Evolutionary conservation across 2,329 filamentous ascomycete genomes (phyloP), one percentile per base, ranked within the genome.

Genomic region (Beauveria rudraprayagi): DNA sequence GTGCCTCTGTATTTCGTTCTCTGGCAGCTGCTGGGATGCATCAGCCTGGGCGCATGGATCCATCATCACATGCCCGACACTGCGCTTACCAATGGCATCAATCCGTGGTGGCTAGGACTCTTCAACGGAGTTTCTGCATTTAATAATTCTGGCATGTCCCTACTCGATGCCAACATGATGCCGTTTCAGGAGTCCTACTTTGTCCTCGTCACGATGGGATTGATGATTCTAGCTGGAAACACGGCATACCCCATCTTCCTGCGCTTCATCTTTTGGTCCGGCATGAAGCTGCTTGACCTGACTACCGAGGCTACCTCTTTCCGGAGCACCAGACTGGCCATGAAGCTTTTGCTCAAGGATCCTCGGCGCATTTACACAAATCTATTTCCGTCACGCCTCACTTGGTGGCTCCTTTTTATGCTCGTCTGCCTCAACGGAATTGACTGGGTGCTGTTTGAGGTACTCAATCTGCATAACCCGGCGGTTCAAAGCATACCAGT

Each of bases 101-200:
- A 84, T 62, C 82, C 86, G 40, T 88, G 83, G 83, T 89, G 86
- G 86, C 76, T 84, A 2, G 86, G 86, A 46, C 80, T 84, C 50
- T 90, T 89, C 73, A 85, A 87, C 63, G 83, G 83, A 2, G 80
- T 84, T 5, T 87, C 84, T 19, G 86, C 86, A 0, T 90, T 89
- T 71, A 88, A 88, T 72, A 89, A 89, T 65, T 85, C 80, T n/a
- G 86, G 86, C 46, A 87, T 90, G 84, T 83, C 81, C 22, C 75
- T 89, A 41, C 73, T 89, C 14, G 85, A 89, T 68, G 79, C 81
- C 46, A 88, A 87, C 67, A 86, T 90, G 75, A 75, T 82, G 3
- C 82, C 83, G 0, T 88, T 86, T 62, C 80, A 83, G 61, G 75
- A 75, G 37, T 74, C 77, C 0, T 77, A 78, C 64, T 82, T 80